Base-by-base conservation (phyloP, 495 filamentous ascomycete species). In the Aspergillus indologenus region DNA sequence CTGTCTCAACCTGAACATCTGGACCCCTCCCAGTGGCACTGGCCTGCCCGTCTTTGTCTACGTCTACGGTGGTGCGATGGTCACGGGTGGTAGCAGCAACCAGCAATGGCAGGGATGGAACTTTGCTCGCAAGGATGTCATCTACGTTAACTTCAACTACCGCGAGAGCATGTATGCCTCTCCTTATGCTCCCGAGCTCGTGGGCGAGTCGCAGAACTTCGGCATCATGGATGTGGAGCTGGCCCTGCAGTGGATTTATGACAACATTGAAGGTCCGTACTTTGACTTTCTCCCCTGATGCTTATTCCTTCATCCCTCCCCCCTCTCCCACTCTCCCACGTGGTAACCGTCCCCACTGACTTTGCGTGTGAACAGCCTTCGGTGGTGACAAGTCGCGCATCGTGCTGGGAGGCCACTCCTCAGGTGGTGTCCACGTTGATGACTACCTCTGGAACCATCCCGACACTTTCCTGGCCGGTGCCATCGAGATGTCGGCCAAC, bases 141-240 rank as follows among this genome's bases (percentile, higher is more conserved):
- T 71, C 40, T 65, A 68, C 44, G 67, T 71, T 21, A 71, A 64
- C 56, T 18, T 69, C 29, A 71, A 71, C 56, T 69, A 71, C 56
- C 69, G 69, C 34, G 65, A 67, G 55, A 62, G 58, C 21, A 43
- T 67, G 43, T 68, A 61, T 44, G 66, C 66, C 18, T 68, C 63
- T 43, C 66, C 66, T 23, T 61, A 64, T 48, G 61, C 66, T 17
- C 63, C 59, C 17, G 66, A 68, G 45, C 61, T 68, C 12, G 58
- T 66, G 54, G 66, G 63, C 29, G 5, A 68, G 51, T 61, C 59
- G 21, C 66, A 68, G 63, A 68, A 68, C 45, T 68, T 68, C 58
- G 66, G 66, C n/a, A 64, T 68, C 14, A 17, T 68, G 48, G 66
- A 68, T 46, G 59, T 68, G 19, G 66, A 68, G 31, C 43, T 64